A percentile compares a stretch with the other conserved stretches of the same genome.
Evolutionary conservation across 495 filamentous ascomycete species (phyloP).

Genomic region (Trypethelium eluteriae): DNA sequence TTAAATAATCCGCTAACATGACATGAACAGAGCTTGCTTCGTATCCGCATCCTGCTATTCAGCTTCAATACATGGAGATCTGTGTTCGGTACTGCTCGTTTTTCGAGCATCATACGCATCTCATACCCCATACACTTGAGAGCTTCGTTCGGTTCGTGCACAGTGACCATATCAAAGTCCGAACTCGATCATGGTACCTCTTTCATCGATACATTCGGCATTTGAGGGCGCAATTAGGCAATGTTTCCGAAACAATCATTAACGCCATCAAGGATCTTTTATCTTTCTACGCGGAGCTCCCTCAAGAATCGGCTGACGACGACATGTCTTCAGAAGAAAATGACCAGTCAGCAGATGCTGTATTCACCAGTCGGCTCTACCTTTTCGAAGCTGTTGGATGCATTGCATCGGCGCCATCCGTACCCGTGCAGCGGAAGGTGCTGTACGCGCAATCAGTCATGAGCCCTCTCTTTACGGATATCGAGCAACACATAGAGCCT

Average conservation of each 20-base stretch:
- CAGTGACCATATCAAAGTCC: constrained; percentile 73
- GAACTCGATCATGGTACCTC: constrained; percentile 90
- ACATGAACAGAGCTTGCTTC: constrained; percentile 59
- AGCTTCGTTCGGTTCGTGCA: constrained; percentile 86
- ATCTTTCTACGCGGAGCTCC: constrained; percentile 80
- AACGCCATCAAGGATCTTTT: constrained; percentile 82
- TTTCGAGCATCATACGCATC: constrained; percentile 71
- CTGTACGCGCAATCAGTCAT: constrained; percentile 77
- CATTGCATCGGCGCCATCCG: constrained; percentile 68
- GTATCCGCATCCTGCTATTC: constrained; percentile 81
- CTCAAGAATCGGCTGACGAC: constrained; percentile 68
- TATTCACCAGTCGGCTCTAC: constrained; percentile 84
- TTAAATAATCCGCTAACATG: not conserved
- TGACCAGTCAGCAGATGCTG: constrained; percentile 75
- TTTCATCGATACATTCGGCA: constrained; percentile 92
- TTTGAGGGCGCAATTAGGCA: constrained; percentile 70
- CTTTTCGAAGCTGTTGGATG: constrained; percentile 91
- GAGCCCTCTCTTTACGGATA: constrained; percentile 74
- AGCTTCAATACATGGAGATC: constrained; percentile 96
- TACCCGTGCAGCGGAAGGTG: constrained; percentile 73
- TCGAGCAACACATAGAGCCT: constrained; percentile 63
- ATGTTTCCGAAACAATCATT: constrained; percentile 82
- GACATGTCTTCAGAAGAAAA: constrained; percentile 91
- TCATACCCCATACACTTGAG: constrained; percentile 80
- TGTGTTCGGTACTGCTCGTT: constrained; percentile 89